Conservation (phyloP, 108 stramenopile species). For the Craspedostauros australis region DNA sequence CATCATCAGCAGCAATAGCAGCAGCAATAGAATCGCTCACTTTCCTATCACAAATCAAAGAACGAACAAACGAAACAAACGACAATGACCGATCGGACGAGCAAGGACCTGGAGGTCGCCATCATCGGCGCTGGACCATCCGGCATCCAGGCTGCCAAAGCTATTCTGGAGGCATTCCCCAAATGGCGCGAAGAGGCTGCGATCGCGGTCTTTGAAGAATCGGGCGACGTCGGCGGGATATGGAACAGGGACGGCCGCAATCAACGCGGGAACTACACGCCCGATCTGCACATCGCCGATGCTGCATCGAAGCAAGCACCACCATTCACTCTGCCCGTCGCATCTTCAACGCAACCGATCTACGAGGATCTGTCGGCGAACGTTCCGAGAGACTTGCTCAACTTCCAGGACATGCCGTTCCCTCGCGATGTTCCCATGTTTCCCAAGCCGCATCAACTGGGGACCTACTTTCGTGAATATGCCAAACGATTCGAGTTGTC, state of each 20-base stretch:
- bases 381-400: background rate
- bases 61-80: background rate
- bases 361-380: constrained; percentile 3
- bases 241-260: background rate
- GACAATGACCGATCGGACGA: background rate
- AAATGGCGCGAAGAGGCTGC: background rate
- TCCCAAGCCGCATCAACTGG: background rate
- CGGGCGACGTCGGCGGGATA: background rate
- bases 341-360: constrained; percentile 1
- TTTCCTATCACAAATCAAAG: too few species aligned
- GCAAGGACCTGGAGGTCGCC: background rate
- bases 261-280: background rate
- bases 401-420: background rate
- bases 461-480: background rate
- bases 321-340: too few species aligned
- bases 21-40: too few species aligned
- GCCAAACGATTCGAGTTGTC: background rate
- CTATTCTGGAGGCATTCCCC: background rate
- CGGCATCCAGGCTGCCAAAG: background rate
- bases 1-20: too few species aligned
- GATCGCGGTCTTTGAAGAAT: background rate
- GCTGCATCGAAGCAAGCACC: too few species aligned
- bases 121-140: background rate
- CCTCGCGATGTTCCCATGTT: background rate
- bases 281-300: background rate